These are phyloP conservation scores for Rhizopogon vinicolor DNA, from an alignment of 768 basidiomycete species.

Conservation along the genomic window DNA sequence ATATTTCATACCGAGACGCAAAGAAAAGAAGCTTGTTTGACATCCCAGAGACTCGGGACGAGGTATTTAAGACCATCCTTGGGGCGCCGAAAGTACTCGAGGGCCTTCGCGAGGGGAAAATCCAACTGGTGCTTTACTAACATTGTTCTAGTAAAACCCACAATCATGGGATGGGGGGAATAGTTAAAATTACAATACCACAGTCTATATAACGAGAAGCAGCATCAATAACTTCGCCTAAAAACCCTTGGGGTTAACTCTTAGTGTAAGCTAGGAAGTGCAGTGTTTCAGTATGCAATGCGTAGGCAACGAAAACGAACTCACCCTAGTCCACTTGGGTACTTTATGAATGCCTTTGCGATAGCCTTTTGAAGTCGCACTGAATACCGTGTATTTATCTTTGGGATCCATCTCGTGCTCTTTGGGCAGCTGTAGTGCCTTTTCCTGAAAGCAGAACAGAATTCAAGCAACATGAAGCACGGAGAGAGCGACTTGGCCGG, in stretches of 20 bases:
- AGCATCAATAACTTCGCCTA: conserved; percentile 29
- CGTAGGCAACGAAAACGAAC: conserved; percentile 19
- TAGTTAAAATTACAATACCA: neutral
- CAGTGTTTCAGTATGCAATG: conserved; percentile 4
- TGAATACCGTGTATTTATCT: conserved; percentile 96
- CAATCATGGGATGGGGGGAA: neutral
- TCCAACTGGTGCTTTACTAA: conserved; percentile 71
- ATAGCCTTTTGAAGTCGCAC: conserved; percentile 64
- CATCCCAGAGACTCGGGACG: conserved; percentile 80
- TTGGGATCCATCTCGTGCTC: conserved; percentile 88
- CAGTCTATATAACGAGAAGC: conserved; percentile 4
- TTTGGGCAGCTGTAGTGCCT: conserved; percentile 81
- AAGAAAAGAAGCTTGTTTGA: conserved; percentile 77
- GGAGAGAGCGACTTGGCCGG: conserved; percentile 4
- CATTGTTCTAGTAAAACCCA: conserved; percentile 26
- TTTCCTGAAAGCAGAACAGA: conserved; percentile 39
- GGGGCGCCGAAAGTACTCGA: conserved; percentile 56
- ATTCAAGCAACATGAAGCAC: neutral
- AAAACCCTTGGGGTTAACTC: conserved; percentile 91
- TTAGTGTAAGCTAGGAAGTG: conserved; percentile 61
- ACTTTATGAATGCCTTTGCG: conserved; percentile 95
- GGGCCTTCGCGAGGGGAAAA: conserved; percentile 65
- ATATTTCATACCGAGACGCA: conserved; percentile 65
- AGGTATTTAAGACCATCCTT: conserved; percentile 72
- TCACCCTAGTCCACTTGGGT: conserved; percentile 93